phyloP scores from a whole-genome alignment of 371 early-diverging fungal genomes.

The Actinomortierella wolfii region DNA sequence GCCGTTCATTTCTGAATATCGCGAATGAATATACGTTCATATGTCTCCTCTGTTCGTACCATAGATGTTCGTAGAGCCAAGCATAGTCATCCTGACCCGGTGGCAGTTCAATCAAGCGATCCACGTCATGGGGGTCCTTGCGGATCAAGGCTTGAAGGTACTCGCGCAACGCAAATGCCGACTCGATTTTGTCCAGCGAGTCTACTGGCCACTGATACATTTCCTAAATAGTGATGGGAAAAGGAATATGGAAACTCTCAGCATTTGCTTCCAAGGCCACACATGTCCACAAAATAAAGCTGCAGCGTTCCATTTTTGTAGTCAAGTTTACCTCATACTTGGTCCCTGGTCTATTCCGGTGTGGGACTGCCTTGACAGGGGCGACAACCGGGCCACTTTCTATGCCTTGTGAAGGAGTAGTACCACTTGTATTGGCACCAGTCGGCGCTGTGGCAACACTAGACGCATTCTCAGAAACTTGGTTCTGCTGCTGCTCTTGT shows the following conservation, averaged over 20 bases:
- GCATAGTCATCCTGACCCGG: conserved; percentile 65
- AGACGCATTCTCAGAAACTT: too few species aligned
- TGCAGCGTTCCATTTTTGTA: neutral
- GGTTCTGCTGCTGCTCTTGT: too few species aligned
- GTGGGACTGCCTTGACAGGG: conserved; percentile 2
- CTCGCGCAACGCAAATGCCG: conserved; percentile 81
- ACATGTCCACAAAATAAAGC: neutral
- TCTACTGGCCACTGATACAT: conserved; percentile 62
- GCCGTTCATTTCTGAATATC: neutral
- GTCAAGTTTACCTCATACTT: conserved; percentile 34
- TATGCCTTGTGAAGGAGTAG: too few species aligned
- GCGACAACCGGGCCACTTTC: too few species aligned
- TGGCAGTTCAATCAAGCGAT: conserved; percentile 68
- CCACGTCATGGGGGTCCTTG: conserved; percentile 65
- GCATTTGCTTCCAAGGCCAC: neutral
- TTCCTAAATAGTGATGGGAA: conserved; percentile 42
- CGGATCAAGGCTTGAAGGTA: conserved; percentile 83
- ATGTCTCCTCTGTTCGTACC: conserved; percentile 54
- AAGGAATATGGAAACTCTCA: neutral
- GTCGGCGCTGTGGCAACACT: too few species aligned
- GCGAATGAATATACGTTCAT: neutral
- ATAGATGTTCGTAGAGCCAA: conserved; percentile 91
- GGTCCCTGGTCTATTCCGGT: conserved; percentile 44
- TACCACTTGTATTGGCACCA: too few species aligned
- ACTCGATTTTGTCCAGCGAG: conserved; percentile 68